These are phyloP conservation scores for Vinca minor DNA, from an alignment of 257 asterid species.

Conservation along the genomic window DNA sequence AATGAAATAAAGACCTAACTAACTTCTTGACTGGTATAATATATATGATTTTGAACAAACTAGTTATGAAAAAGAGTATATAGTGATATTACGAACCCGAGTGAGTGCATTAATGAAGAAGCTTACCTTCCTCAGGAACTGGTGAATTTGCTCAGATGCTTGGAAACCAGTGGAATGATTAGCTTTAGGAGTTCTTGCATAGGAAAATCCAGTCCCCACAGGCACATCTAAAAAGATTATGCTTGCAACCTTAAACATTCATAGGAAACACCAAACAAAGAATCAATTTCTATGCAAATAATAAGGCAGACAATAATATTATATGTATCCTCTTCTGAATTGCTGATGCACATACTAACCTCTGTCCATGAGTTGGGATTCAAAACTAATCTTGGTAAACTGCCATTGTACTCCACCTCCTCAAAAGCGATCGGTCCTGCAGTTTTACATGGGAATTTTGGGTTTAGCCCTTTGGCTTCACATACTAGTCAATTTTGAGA, in stretches of 20 bases:
- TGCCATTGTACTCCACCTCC: not conserved
- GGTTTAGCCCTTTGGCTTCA: not conserved
- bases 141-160: conserved; percentile 9
- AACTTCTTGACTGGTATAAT: not conserved
- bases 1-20: not conserved
- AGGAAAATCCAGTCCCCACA: conserved; percentile 22
- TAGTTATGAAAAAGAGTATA: not conserved
- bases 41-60: not conserved
- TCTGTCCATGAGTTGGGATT: conserved; percentile 21
- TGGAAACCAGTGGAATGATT: conserved; percentile 1
- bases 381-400: conserved; percentile 13
- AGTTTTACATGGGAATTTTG: too few relatives aligned
- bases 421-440: conserved; percentile 16
- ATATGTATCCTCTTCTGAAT: not conserved
- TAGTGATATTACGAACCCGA: not conserved
- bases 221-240: conserved; percentile 17
- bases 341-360: conserved; percentile 3
- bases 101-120: not conserved
- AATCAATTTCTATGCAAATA: not conserved
- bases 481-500: too few relatives aligned
- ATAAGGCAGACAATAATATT: not conserved
- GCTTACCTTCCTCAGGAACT: conserved; percentile 18
- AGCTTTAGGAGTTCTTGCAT: conserved; percentile 11
- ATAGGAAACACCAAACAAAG: not conserved
- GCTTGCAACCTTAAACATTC: conserved; percentile 13